Base-by-base conservation (phyloP, 306 rosid species). In the Castanospermum australe region DNA sequence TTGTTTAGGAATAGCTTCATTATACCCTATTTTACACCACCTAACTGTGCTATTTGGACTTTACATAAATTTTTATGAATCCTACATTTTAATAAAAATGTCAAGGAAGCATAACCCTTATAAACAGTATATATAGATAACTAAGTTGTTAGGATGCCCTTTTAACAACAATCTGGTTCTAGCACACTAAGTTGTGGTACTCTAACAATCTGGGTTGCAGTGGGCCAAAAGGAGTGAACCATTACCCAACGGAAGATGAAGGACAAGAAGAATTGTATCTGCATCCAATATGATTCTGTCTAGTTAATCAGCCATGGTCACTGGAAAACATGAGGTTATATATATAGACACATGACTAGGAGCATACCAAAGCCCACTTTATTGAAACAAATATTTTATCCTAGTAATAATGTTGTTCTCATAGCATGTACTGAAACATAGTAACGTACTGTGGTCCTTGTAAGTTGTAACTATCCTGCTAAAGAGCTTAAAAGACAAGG, bases 1-100 rank as follows among this genome's bases (percentile, higher is more conserved):
- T 36, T 77, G 48, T 84, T 63, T 15, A 35, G 21, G 57, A 75
- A 9, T 75, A 42, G 44, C 65, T 78, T 82, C 71, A 42, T 36
- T 77, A 63, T 35, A 51, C 33, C n/a, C 20, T 67, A 71, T 57
- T 74, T 45, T 67, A 79, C 15, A 20, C 36, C 28, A 36, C 67
- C 30, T 8, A 30, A 17, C 32, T 47, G 41, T 69, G 56, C 62
- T 38, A 60, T 63, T 64, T 79, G 41, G 25, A 28, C 48, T 45
- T 73, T 65, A 35, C 24, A 11, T 48, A 8, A 6, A 8, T 42
- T 32, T 36, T 54, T 36, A 68, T 45, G 57, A 60, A 77, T 33
- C 24, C 17, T 61, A 61, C 15, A 32, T 32, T 61, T 48, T 30
- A 21, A 52, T 25, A 48, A 24, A 70, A 52, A 56, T 83, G 50